Evolutionary conservation across 2,329 filamentous ascomycete genomes (phyloP).

Genomic region (Xylariaceae sp.): DNA sequence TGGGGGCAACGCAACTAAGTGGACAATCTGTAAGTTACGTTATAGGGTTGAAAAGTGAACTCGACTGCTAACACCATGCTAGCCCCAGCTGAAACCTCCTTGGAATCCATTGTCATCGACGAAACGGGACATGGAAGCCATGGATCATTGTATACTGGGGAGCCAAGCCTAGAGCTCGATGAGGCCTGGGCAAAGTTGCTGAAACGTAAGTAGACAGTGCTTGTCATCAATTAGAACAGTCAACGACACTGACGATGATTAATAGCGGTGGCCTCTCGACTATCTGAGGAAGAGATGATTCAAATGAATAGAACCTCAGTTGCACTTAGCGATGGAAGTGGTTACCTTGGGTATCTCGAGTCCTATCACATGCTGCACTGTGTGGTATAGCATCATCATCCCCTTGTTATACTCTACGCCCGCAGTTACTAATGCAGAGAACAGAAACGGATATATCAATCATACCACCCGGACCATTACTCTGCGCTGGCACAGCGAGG

Average conservation of each 20-base stretch:
- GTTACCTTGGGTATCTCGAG: slow-evolving; percentile 8
- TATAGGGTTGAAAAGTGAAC: neutral
- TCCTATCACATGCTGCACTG: slow-evolving; percentile 6
- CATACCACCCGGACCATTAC: slow-evolving; percentile 2
- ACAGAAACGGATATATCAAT: slow-evolving; percentile 9
- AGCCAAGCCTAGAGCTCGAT: slow-evolving; percentile 4
- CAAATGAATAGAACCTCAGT: slow-evolving; percentile 7
- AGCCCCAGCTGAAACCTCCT: neutral
- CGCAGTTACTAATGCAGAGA: neutral
- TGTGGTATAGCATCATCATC: slow-evolving; percentile 2
- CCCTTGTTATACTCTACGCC: neutral
- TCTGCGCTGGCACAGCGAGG: neutral
- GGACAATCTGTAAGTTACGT: neutral
- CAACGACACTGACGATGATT: neutral
- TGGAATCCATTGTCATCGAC: neutral
- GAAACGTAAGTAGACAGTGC: neutral
- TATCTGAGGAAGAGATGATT: slow-evolving; percentile 3
- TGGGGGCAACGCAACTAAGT: neutral
- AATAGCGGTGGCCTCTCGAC: neutral
- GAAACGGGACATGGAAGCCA: neutral
- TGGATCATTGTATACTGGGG: slow-evolving; percentile 1
- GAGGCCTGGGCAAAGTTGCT: slow-evolving; percentile 3
- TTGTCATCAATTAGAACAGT: no score
- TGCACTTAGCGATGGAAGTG: slow-evolving; percentile 1
- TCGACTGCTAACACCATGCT: neutral